Evolutionary conservation across 2,329 filamentous ascomycete genomes (phyloP).

Genomic region (Fusarium globosum): DNA sequence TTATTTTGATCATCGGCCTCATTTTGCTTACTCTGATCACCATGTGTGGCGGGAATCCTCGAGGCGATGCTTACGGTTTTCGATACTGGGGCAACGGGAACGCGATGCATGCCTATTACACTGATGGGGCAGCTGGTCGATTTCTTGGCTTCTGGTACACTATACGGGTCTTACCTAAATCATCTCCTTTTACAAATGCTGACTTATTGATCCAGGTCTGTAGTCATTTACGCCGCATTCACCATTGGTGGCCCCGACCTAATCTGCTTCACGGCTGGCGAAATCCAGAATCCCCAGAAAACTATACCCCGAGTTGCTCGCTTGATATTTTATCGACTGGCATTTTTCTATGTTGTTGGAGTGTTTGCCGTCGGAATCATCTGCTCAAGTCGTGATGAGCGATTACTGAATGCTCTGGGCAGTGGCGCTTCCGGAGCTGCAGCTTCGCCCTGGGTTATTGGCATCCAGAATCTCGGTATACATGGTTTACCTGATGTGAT

Average conservation of each 20-base stretch:
- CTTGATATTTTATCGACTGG: not conserved
- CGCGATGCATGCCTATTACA: not conserved
- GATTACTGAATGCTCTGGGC: not conserved
- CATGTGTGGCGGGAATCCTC: not conserved
- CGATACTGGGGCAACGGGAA: not conserved
- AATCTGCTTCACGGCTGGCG: not conserved
- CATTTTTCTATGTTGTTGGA: not conserved
- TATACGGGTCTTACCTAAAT: accelerated
- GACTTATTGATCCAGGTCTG: not conserved
- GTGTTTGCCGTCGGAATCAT: not conserved
- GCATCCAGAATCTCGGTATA: not conserved
- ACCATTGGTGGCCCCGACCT: not conserved
- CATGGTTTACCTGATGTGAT: not conserved
- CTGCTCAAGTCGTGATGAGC: not conserved
- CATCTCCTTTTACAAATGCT: accelerated
- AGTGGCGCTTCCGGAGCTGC: not conserved
- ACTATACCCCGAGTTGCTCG: not conserved
- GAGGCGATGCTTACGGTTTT: not conserved
- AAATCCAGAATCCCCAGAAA: not conserved
- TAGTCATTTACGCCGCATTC: not conserved
- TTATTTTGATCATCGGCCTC: not conserved
- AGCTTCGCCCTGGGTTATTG: not conserved
- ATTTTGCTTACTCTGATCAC: not conserved
- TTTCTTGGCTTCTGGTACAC: not conserved
- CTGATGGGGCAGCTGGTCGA: not conserved